Evolutionary conservation across 371 early-diverging fungal genomes (phyloP), one percentile per base, ranked within the genome.

Genomic region (Syncephalastrum contaminatum): DNA sequence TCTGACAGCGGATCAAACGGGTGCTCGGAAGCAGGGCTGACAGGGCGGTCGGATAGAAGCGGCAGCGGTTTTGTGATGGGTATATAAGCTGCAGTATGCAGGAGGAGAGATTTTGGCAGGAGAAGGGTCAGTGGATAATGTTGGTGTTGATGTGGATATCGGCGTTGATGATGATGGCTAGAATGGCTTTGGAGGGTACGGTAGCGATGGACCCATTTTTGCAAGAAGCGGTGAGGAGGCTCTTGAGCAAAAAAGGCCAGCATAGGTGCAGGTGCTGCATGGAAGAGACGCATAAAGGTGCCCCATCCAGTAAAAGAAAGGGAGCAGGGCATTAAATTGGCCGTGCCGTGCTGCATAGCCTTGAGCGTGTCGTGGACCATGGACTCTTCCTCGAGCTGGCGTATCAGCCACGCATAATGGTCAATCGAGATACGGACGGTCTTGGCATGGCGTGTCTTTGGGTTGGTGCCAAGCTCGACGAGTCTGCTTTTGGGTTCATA

Each of bases 381-480:
- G 43, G 60, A 53, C 42, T 73, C 73, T 55, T 73, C 70, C 39
- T 67, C 54, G 24, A 69, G 54, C 46, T 69, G 70, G 24, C 62
- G 66, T 27, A 73, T 62, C 12, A 73, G 50, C 73, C 73, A 73
- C 42, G 67, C 67, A 43, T 65, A 73, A 30, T 67, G 70, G 48
- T 73, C 67, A 22, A 70, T 51, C 18, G 70, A 59, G 36, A 70
- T 39, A 58, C 63, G 57, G 24, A 69, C 18, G 24, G 56, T 48
- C 20, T 63, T 58, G 25, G 61, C 44, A 30, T 62, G 56, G 45
- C 61, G 65, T 36, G 64, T 50, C 46, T 66, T 60, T 42, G 69
- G 62, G 48, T 63, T 60, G 10, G 58, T 62, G 4, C 73, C 70
- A 20, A 73, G 22, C 6, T 56, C 59, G 15, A 73, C 63, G 20